Conservation (phyloP, 2,329 filamentous ascomycete genomes). For the Epichloe uncinata region DNA sequence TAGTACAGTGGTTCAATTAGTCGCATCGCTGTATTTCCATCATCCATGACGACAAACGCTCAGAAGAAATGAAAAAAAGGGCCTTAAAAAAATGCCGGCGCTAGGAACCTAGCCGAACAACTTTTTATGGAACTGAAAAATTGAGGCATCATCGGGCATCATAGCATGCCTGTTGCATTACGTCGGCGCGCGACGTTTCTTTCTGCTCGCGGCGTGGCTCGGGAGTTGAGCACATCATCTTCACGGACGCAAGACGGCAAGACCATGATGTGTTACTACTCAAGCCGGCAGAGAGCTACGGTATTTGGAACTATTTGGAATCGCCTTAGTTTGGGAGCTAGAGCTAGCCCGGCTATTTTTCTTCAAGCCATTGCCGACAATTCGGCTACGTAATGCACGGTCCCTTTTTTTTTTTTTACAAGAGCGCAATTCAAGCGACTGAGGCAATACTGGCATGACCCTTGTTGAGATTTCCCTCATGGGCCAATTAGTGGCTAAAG, state of each 20-base stretch:
- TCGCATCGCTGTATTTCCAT: neutral
- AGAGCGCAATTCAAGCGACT: neutral
- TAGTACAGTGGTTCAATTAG: neutral
- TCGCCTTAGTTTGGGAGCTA: no score
- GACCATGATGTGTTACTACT: no score
- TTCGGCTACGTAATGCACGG: no score
- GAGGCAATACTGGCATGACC: neutral
- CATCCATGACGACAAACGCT: neutral
- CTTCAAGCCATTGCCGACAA: no score
- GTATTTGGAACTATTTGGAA: no score
- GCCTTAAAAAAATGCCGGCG: neutral
- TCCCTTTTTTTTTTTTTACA: neutral
- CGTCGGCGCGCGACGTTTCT: neutral
- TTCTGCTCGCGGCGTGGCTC: no score
- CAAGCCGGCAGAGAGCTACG: no score
- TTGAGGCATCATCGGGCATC: neutral
- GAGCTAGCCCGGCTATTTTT: no score
- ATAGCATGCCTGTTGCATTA: neutral
- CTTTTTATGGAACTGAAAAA: neutral
- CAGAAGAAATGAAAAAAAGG: no score
- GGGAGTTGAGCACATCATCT: no score
- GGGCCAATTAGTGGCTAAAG: neutral
- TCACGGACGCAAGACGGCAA: no score
- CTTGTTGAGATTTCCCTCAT: neutral
- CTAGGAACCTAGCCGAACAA: neutral